Base-by-base conservation (phyloP, 441 rosid genomes). In the Aquilaria agallochum region DNA sequence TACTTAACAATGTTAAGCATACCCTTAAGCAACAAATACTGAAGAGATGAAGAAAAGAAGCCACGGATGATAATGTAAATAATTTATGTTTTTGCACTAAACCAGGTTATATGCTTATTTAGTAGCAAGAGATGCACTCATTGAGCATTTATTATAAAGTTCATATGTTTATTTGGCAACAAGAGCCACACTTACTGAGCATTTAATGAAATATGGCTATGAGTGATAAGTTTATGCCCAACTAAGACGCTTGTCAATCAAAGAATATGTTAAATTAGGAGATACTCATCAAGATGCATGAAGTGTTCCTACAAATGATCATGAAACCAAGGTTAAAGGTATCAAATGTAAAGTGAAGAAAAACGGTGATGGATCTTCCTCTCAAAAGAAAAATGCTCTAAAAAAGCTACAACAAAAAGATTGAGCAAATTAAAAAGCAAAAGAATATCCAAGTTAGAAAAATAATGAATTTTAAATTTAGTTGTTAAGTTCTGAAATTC, bases 11-110 rank as follows among this genome's bases (percentile, higher is more conserved):
- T 51, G 31, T 51, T 31, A 51, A 14, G n/a, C 3, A 7, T 12
- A 3, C n/a, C 8, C 55, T 31, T 51, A 20, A 51, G 11, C 15
- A 6, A 14, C n/a, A 51, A 11, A 15, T 31, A 8, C 3, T 65
- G 11, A 62, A 34, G 11, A 2, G 61, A 53, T 36, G 53, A 48
- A 67, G 10, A 8, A 51, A 51, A 14, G 55, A 51, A 5, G 53
- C 53, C 10, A 50, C 12, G 20, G 30, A 12, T 50, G 14, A 5
- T 12, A 50, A 13, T 50, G 9, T 50, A 50, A 50, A 50, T 13
- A 50, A 50, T 50, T 50, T 9, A 20, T 8, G 30, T 50, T 50
- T 50, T 51, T 51, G 11, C 2, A 12, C 20, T 20, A 51, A 13
- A 51, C 31, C 31, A 51, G 3, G 3, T 11, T 12, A 48, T 51